Conservation (phyloP, 2,329 filamentous ascomycete species). For the Ascochyta pisi region DNA sequence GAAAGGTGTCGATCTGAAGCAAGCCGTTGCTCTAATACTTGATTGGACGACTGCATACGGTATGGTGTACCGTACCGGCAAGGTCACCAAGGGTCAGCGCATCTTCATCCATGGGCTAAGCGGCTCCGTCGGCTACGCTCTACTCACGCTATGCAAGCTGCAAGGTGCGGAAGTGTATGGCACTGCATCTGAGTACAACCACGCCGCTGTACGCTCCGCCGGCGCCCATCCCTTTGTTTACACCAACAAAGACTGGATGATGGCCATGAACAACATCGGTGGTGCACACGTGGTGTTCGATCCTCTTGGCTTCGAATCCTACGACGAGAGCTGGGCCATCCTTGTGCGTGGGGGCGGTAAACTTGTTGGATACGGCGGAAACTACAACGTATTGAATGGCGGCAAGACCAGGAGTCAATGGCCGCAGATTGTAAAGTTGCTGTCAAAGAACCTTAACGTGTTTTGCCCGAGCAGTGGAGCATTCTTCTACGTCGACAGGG, state of each 20-base stretch:
- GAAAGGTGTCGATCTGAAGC: slow-evolving; percentile 49
- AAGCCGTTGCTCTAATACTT: slow-evolving; percentile 52
- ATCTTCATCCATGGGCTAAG: slow-evolving; percentile 61
- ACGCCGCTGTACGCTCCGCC: slow-evolving; percentile 47
- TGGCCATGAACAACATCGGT: slow-evolving; percentile 53
- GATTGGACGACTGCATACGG: slow-evolving; percentile 55
- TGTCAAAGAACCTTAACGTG: slow-evolving; percentile 32
- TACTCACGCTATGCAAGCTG: slow-evolving; percentile 52
- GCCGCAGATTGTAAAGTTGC: slow-evolving; percentile 30
- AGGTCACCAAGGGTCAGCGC: slow-evolving; percentile 53
- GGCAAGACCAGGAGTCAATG: slow-evolving; percentile 25
- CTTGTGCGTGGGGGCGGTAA: slow-evolving; percentile 48
- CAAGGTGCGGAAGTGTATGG: slow-evolving; percentile 59
- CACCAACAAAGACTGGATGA: slow-evolving; percentile 59
- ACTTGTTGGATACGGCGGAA: slow-evolving; percentile 41
- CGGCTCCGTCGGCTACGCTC: slow-evolving; percentile 57
- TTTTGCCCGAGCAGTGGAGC: slow-evolving; percentile 34
- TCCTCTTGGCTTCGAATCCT: slow-evolving; percentile 59
- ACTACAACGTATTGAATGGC: slow-evolving; percentile 32
- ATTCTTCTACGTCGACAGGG: slow-evolving; percentile 38
- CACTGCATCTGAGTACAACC: slow-evolving; percentile 57
- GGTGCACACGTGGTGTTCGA: slow-evolving; percentile 59
- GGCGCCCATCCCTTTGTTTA: slow-evolving; percentile 58
- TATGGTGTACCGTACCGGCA: slow-evolving; percentile 43
- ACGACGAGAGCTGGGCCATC: slow-evolving; percentile 58